phyloP scores from a whole-genome alignment of 2,329 filamentous ascomycete genomes.

The Fusarium armeniacum region DNA sequence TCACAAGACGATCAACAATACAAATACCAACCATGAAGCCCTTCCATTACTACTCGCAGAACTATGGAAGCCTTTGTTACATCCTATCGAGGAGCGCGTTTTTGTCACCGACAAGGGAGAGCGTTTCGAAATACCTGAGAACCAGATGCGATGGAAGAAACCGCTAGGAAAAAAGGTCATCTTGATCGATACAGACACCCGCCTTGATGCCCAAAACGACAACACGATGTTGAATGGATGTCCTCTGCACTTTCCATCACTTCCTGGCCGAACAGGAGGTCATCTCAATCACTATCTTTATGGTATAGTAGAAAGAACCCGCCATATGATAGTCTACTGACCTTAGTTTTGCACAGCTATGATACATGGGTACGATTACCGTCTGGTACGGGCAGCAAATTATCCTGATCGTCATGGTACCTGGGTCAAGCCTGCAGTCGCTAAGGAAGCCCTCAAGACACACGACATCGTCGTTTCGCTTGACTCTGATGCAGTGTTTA shows the following conservation, averaged over 20 bases:
- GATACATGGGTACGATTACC: conserved; percentile 65
- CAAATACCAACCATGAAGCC: neutral
- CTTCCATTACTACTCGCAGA: conserved; percentile 6
- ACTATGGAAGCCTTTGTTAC: conserved; percentile 25
- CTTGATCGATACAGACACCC: conserved; percentile 24
- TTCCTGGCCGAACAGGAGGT: conserved; percentile 20
- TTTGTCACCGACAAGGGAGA: conserved; percentile 30
- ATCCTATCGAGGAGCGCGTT: conserved; percentile 6
- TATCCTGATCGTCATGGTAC: conserved; percentile 60
- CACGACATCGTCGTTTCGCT: conserved; percentile 61
- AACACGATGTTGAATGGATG: conserved; percentile 23
- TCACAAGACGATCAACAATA: conserved; percentile 4
- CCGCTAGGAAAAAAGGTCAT: conserved; percentile 2
- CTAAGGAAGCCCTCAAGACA: conserved; percentile 55
- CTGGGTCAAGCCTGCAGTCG: conserved; percentile 61
- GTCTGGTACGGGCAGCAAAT: conserved; percentile 60
- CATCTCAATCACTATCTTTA: conserved; percentile 47
- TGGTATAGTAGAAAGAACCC: conserved; percentile 1
- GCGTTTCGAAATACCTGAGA: conserved; percentile 9
- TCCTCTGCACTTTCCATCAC: neutral
- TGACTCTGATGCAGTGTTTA: conserved; percentile 61
- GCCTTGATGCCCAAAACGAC: neutral
- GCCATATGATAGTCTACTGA: neutral
- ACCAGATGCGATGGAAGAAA: conserved; percentile 20
- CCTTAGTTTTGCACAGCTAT: conserved; percentile 25